Conservation (phyloP, 169 alveolate species). For the Eimeria brunetti region DNA sequence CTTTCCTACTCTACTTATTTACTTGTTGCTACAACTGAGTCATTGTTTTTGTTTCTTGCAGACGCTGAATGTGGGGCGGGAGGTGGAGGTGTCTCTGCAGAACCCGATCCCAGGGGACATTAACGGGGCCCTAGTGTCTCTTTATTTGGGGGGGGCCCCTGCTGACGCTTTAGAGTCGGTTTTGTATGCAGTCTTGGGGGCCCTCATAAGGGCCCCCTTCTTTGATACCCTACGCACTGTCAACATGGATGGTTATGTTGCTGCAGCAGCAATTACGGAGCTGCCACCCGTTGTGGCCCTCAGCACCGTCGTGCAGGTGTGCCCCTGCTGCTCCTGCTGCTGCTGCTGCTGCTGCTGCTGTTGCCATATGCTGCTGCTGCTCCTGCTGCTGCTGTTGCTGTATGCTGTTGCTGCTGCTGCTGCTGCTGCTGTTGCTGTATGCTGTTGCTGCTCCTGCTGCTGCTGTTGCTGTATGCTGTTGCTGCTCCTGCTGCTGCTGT, state of each 20-base stretch:
- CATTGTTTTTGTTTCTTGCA: background rate
- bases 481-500: too few relatives aligned
- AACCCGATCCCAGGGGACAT: conserved; percentile 77
- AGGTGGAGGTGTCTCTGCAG: conserved; percentile 59
- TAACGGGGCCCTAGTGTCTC: conserved; percentile 64
- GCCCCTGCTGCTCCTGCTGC: background rate
- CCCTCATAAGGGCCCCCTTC: conserved; percentile 72
- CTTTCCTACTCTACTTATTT: background rate
- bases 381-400: too few relatives aligned
- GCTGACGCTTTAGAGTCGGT: conserved; percentile 68
- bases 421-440: too few relatives aligned
- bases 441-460: too few relatives aligned
- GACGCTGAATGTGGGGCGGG: conserved; percentile 56
- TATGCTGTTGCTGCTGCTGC: too few relatives aligned
- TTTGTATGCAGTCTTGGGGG: conserved; percentile 42
- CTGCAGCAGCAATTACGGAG: conserved; percentile 59
- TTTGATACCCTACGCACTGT: conserved; percentile 70
- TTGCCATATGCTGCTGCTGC: background rate
- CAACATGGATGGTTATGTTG: conserved; percentile 82
- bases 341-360: background rate
- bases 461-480: too few relatives aligned
- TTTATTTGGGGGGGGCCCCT: conserved; percentile 60
- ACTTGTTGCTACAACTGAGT: background rate
- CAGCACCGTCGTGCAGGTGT: conserved; percentile 76
- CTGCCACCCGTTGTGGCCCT: conserved; percentile 73